A percentile compares a stretch with the other conserved stretches of the same genome.
Conservation (phyloP, 192 early-diverging fungal species). For the Anaeromyces robustus region DNA sequence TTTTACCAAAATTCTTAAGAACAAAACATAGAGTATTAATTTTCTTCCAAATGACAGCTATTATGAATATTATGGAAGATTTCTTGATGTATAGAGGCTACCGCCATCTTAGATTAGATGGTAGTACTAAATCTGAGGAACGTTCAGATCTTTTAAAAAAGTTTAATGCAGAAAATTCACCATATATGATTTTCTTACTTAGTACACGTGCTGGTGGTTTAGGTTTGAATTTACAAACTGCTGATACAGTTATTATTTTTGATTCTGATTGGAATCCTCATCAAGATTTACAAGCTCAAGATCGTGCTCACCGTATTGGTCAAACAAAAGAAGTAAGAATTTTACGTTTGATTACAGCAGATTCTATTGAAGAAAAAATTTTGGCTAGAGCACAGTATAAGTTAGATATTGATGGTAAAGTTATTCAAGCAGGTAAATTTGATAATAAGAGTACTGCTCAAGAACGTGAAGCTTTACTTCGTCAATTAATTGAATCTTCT, state of each 20-base stretch:
- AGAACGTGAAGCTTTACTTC: constrained; percentile 78
- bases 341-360: constrained; percentile 75
- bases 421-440: constrained; percentile 99
- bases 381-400: constrained; percentile 87
- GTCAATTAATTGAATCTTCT: constrained; percentile 21
- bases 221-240: constrained; percentile 88
- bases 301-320: constrained; percentile 98
- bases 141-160: constrained; percentile 56
- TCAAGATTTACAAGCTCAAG: constrained; percentile 96
- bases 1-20: constrained; percentile 73
- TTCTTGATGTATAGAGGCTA: constrained; percentile 62
- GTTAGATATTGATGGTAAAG: constrained; percentile 90
- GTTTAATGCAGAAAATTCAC: constrained; percentile 71
- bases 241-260: constrained; percentile 96
- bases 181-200: constrained; percentile 75
- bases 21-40: constrained; percentile 65
- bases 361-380: constrained; percentile 88
- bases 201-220: constrained; percentile 93
- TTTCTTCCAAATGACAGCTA: constrained; percentile 52
- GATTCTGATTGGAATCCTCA: constrained; percentile 99
- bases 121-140: constrained; percentile 78
- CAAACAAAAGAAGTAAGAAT: constrained; percentile 97
- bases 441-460: constrained; percentile 87
- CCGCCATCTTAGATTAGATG: constrained; percentile 73
- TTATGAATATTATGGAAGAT: constrained; percentile 97